A percentile compares a stretch with the other conserved stretches of the same genome.
phyloP scores from a whole-genome alignment of 371 early-diverging fungal genomes.

The Mucor irregularis region DNA sequence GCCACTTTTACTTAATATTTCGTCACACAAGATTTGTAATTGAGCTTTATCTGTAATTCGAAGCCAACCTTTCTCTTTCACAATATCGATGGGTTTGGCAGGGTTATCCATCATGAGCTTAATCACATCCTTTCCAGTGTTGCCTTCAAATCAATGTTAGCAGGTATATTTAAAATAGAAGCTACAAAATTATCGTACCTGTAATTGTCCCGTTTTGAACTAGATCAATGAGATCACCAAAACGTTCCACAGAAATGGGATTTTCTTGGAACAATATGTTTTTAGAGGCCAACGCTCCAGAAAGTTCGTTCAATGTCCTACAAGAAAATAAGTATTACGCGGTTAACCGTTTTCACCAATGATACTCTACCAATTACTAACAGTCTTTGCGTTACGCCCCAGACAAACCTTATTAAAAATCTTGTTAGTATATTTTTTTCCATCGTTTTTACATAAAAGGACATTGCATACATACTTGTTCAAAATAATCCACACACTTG shows the following conservation, averaged over 20 bases:
- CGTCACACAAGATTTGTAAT: slow-evolving; percentile 53
- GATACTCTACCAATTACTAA: slow-evolving; percentile 47
- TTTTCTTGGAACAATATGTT: slow-evolving; percentile 55
- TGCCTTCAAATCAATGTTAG: slow-evolving; percentile 35
- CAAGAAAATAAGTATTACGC: neutral
- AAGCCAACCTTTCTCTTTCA: slow-evolving; percentile 70
- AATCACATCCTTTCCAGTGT: slow-evolving; percentile 68
- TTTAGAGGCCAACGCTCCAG: slow-evolving; percentile 71
- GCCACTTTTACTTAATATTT: slow-evolving; percentile 54
- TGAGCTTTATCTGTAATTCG: slow-evolving; percentile 54
- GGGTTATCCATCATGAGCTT: slow-evolving; percentile 65
- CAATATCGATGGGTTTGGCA: slow-evolving; percentile 55
- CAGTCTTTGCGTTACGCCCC: slow-evolving; percentile 43
- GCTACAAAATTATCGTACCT: slow-evolving; percentile 31
- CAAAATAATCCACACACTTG: slow-evolving; percentile 74
- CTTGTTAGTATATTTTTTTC: neutral
- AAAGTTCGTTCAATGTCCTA: slow-evolving; percentile 80
- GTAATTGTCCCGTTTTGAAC: slow-evolving; percentile 62
- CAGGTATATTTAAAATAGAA: neutral
- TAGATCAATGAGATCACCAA: slow-evolving; percentile 68
- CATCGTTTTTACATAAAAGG: no score
- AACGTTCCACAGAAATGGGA: slow-evolving; percentile 57
- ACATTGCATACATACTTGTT: slow-evolving; percentile 42
- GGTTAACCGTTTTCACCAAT: neutral
- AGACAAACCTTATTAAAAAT: slow-evolving; percentile 27